Evolutionary conservation across 176 grass and related monocot genomes (phyloP).

Genomic region (Rhynchospora tenuis): DNA sequence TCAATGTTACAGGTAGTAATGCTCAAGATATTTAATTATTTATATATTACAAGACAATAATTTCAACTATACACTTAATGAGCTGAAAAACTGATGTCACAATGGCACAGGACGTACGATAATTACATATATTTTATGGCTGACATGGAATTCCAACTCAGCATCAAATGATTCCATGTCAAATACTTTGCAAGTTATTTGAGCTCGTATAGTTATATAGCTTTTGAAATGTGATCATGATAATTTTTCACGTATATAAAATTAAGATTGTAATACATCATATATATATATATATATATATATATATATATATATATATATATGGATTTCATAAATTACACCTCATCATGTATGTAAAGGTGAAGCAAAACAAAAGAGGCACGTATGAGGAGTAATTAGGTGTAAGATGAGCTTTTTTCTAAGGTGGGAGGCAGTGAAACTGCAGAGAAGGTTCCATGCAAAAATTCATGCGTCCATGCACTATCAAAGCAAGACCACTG

Average conservation of each 20-base stretch:
- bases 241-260: too few species aligned
- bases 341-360: conserved; percentile 1
- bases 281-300: too few species aligned
- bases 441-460: conserved; percentile 44
- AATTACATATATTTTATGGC: background rate
- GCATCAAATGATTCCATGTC: background rate
- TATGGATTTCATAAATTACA: background rate
- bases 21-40: too few species aligned
- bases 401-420: conserved; percentile 15
- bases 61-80: background rate
- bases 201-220: too few species aligned
- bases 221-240: too few species aligned
- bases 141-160: background rate
- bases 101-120: too few species aligned
- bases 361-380: conserved; percentile 4
- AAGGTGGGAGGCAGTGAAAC: conserved; percentile 23
- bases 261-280: too few species aligned
- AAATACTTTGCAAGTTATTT: too few species aligned
- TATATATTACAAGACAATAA: background rate
- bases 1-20: background rate
- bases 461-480: conserved; percentile 23
- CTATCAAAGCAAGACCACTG: conserved; percentile 30
- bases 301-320: too few species aligned
- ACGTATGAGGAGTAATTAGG: background rate
- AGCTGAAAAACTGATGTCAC: too few species aligned